Evolutionary conservation across 176 grass and related monocot species (phyloP).

Genomic region (Neostapfia colusana): DNA sequence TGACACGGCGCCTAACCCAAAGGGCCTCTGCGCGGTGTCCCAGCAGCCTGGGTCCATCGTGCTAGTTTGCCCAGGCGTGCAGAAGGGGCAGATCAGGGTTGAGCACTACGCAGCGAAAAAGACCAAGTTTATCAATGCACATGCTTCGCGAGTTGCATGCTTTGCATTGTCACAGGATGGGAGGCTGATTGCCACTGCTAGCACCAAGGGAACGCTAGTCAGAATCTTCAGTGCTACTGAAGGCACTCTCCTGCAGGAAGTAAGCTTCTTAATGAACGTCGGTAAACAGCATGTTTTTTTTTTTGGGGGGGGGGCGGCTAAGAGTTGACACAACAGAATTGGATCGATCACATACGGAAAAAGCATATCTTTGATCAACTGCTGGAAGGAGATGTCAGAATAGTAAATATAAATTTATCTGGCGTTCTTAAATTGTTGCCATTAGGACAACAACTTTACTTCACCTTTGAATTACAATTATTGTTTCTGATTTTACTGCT

Average conservation of each 20-base stretch:
- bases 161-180: conserved; percentile 85
- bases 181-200: conserved; percentile 82
- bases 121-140: conserved; percentile 94
- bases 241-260: conserved; percentile 90
- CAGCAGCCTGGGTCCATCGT: conserved; percentile 90
- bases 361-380: neutral
- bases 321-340: neutral
- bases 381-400: neutral
- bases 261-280: conserved; percentile 22
- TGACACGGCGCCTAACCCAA: conserved; percentile 83
- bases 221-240: conserved; percentile 83
- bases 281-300: neutral
- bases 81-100: conserved; percentile 93
- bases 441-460: too few relatives aligned
- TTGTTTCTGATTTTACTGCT: neutral
- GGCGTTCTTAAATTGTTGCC: too few relatives aligned
- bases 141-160: conserved; percentile 85
- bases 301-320: fast-evolving
- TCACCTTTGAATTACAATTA: too few relatives aligned
- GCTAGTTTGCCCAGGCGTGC: conserved; percentile 75
- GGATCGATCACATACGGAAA: neutral
- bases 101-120: conserved; percentile 80
- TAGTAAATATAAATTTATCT: neutral
- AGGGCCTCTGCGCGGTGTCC: conserved; percentile 80
- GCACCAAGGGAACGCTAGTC: conserved; percentile 85